Conservation (phyloP, 2,329 filamentous ascomycete genomes). For the Arthrobotrys megalospora region DNA sequence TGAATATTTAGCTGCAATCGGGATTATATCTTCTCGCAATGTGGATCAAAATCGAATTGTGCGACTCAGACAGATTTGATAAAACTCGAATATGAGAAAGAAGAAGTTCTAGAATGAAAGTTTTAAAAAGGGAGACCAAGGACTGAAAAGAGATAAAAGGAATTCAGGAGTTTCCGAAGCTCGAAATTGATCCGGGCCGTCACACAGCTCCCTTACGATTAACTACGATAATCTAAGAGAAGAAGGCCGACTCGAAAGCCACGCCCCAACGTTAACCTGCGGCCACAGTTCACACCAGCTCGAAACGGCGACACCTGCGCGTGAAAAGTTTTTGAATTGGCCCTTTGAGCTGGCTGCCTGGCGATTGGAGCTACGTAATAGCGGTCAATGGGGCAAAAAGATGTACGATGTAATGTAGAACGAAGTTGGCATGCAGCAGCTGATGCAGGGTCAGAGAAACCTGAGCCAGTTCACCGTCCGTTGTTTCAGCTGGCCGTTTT, state of each 20-base stretch:
- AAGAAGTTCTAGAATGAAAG: constrained; percentile 3
- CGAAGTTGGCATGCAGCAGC: constrained; percentile 17
- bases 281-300: constrained; percentile 3
- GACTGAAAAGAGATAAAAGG: background rate
- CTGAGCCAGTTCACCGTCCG: constrained; percentile 16
- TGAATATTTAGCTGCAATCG: constrained; percentile 3
- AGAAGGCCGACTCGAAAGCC: constrained; percentile 16
- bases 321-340: constrained; percentile 15
- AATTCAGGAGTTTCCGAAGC: constrained; percentile 34
- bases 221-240: constrained; percentile 10
- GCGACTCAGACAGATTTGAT: background rate
- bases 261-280: background rate
- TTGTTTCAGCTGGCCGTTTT: constrained; percentile 17
- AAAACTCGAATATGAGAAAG: background rate
- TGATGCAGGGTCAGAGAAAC: constrained; percentile 18
- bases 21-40: constrained; percentile 11
- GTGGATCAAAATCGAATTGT: background rate
- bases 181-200: constrained; percentile 11
- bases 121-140: background rate
- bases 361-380: constrained; percentile 32
- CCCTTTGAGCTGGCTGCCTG: constrained; percentile 18
- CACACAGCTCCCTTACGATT: constrained; percentile 2
- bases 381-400: constrained; percentile 1
- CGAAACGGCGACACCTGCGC: constrained; percentile 10
- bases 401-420: background rate